phyloP scores from a whole-genome alignment of 129 eudicot genomes.

The Flaveria sonorensis region DNA sequence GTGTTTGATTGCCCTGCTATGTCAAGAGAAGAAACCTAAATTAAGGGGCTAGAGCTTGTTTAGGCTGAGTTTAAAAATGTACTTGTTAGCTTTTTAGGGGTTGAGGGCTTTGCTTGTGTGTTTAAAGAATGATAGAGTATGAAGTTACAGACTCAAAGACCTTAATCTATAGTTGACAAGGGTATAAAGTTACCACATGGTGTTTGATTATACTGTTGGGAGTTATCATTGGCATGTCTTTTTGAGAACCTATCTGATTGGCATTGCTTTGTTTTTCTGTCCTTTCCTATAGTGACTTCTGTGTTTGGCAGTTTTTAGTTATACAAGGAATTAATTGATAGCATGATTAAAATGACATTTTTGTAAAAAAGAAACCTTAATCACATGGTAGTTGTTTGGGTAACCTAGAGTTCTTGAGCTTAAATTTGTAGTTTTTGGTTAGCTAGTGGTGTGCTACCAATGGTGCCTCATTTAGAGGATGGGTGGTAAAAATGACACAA shows the following conservation, averaged over 20 bases:
- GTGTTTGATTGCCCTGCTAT: background rate
- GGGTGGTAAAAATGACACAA: too few species aligned
- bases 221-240: background rate
- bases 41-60: conserved; percentile 9
- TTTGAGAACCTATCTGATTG: too few species aligned
- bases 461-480: too few species aligned
- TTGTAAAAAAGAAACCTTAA: background rate
- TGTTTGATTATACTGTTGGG: background rate
- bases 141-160: too few species aligned
- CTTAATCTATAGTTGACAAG: too few species aligned
- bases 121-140: background rate
- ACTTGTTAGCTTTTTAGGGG: background rate
- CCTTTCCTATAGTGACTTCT: background rate
- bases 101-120: background rate
- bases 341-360: background rate
- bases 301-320: background rate
- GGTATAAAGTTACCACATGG: too few species aligned
- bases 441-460: too few species aligned
- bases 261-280: too few species aligned
- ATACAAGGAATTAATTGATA: background rate
- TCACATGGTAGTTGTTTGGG: background rate
- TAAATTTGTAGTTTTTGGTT: too few species aligned
- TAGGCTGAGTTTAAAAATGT: background rate
- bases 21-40: background rate
- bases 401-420: too few species aligned